Evolutionary conservation across 305 asterid species (phyloP), one percentile per base, ranked within the genome.

Genomic region (Salvia sclarea): DNA sequence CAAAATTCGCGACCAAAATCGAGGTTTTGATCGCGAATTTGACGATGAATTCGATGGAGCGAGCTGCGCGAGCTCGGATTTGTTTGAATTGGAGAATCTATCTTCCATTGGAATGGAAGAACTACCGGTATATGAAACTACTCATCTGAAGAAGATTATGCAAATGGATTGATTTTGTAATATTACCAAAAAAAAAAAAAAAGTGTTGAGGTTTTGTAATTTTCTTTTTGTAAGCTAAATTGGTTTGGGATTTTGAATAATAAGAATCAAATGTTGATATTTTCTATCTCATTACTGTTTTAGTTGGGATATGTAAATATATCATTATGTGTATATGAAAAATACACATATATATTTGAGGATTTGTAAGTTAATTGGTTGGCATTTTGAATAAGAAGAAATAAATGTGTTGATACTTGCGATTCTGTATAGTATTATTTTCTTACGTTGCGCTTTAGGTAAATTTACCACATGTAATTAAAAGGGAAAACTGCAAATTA

Each of bases 31-130:
- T 14, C 61, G 25, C 18, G 74, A 59, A 21, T 54, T 38, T 13
- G 70, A 69, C 0, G 85, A 77, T 0, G 85, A 80, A 3, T 86
- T 81, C 8, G 95, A 88, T 60, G 89, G 65, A 1, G 89, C 82
- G 41, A 89, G 97, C 57, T 83, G 71, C 49, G 90, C 88, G 5
- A 91, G 96, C 75, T 91, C 96, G 1, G 97, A 91, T 79, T 80
- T 91, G 71, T 91, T 91, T 38, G 97, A 91, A 53, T 83, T 91
- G 60, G 96, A 91, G 31, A 89, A 87, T 81, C 84, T 91, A 24
- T 85, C 86, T 0, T 80, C 83, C 21, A 84, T 82, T 74, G 96
- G 92, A 30, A 81, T 85, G 76, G 92, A 85, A 62, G 93, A 91
- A 74, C 66, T 91, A 60, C 97, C 96, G 0, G 92, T 89, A 30